phyloP scores from a whole-genome alignment of 257 asterid genomes.

The Ophiorrhiza pumila region DNA sequence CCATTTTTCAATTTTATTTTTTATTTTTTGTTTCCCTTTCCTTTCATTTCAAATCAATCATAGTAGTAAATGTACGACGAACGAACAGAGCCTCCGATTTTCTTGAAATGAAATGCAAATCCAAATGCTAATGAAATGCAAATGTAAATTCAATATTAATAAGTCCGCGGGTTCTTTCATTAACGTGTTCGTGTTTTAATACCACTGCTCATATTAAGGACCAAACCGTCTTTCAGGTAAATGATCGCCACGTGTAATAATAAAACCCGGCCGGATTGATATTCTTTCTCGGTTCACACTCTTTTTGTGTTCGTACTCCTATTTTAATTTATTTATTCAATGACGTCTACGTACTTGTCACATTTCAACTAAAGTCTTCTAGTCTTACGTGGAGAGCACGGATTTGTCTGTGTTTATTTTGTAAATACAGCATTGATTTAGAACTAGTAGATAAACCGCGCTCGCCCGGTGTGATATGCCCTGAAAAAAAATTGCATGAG shows the following conservation, averaged over 20 bases:
- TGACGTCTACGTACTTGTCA: slow-evolving; percentile 13
- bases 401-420: no score
- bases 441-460: no score
- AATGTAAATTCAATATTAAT: no score
- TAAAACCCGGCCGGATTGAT: slow-evolving; percentile 2
- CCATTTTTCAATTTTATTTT: no score
- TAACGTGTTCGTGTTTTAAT: no score
- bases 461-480: no score
- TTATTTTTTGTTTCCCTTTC: no score
- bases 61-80: not conserved
- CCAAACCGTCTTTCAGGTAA: slow-evolving; percentile 2
- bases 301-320: not conserved
- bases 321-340: slow-evolving; percentile 6
- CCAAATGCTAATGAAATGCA: slow-evolving; percentile 20
- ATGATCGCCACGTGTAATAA: slow-evolving; percentile 19
- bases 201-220: no score
- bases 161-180: no score
- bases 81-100: slow-evolving; percentile 1
- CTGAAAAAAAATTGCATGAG: no score
- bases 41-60: slow-evolving; percentile 11
- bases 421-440: no score
- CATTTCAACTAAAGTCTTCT: not conserved
- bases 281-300: not conserved
- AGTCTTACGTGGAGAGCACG: no score
- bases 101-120: slow-evolving; percentile 18